These are phyloP conservation scores for Medicago ruthenica DNA, from an alignment of 306 rosid species.

Conservation along the genomic window DNA sequence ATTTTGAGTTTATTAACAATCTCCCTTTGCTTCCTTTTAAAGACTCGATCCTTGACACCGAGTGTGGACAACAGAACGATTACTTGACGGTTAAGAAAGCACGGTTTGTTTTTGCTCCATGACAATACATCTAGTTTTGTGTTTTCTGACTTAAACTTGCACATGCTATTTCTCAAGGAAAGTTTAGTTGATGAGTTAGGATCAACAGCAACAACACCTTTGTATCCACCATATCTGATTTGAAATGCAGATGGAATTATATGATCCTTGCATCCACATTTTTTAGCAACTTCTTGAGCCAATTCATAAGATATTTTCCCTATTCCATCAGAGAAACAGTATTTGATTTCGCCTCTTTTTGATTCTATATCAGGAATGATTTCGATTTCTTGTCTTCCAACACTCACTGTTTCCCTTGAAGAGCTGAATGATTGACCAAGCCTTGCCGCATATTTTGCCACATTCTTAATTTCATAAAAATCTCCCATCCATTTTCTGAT, in stretches of 20 bases:
- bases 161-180: constrained; percentile 83
- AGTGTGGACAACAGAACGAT: constrained; percentile 72
- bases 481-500: constrained; percentile 79
- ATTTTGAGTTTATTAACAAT: constrained; percentile 57
- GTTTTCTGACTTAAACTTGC: constrained; percentile 66
- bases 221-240: constrained; percentile 86
- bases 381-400: constrained; percentile 55
- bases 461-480: constrained; percentile 66
- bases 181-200: constrained; percentile 67
- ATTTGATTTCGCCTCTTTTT: constrained; percentile 44
- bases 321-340: constrained; percentile 84
- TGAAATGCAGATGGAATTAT: constrained; percentile 83
- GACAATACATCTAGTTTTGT: constrained; percentile 74
- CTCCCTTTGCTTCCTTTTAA: constrained; percentile 60
- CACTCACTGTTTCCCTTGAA: constrained; percentile 75
- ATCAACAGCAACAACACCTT: constrained; percentile 91
- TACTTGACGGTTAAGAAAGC: constrained; percentile 64
- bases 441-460: constrained; percentile 91
- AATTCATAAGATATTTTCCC: constrained; percentile 77
- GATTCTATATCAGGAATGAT: constrained; percentile 65
- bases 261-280: constrained; percentile 52
- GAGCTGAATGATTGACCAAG: constrained; percentile 90
- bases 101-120: constrained; percentile 69
- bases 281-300: constrained; percentile 67
- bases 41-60: constrained; percentile 58